These are phyloP conservation scores for Ceriops decandra DNA, from an alignment of 345 rosid genomes.

Conservation along the genomic window DNA sequence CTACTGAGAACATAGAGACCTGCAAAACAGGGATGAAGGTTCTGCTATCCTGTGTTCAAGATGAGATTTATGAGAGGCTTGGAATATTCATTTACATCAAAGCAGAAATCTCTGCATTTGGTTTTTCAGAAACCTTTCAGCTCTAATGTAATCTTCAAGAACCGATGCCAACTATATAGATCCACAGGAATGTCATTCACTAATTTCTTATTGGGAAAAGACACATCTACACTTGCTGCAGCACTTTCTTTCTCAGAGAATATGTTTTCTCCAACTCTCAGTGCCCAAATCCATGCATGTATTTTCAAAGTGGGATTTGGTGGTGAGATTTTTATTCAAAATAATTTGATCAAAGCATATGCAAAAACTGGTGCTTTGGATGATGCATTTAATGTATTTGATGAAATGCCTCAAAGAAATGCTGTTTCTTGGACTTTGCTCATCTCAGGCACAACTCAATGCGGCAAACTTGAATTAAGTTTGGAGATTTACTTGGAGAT, in stretches of 20 bases:
- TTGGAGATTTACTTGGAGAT: conserved; percentile 21
- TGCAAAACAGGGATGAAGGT: too few species aligned
- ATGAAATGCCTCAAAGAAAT: conserved; percentile 35
- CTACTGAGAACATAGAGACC: too few species aligned
- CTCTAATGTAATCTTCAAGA: background rate
- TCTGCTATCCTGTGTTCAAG: too few species aligned
- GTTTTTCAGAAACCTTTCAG: too few species aligned
- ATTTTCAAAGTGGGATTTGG: conserved; percentile 28
- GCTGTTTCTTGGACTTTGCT: conserved; percentile 40
- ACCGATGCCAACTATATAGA: background rate
- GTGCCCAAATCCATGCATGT: conserved; percentile 33
- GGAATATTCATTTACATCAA: too few species aligned
- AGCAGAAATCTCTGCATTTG: too few species aligned
- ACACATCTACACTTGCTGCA: conserved; percentile 16
- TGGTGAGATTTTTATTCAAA: conserved; percentile 28
- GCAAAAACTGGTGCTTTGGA: conserved; percentile 9
- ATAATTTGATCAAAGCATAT: conserved; percentile 32
- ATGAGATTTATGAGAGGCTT: too few species aligned
- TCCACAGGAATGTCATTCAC: background rate
- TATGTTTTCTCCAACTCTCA: conserved; percentile 19
- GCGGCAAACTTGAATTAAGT: conserved; percentile 20
- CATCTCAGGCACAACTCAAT: conserved; percentile 22
- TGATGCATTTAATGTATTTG: conserved; percentile 29
- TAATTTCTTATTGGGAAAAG: conserved; percentile 4
- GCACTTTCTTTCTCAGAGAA: conserved; percentile 23